phyloP scores from a whole-genome alignment of 164 flowering plant species.

The Houttuynia cordata region DNA sequence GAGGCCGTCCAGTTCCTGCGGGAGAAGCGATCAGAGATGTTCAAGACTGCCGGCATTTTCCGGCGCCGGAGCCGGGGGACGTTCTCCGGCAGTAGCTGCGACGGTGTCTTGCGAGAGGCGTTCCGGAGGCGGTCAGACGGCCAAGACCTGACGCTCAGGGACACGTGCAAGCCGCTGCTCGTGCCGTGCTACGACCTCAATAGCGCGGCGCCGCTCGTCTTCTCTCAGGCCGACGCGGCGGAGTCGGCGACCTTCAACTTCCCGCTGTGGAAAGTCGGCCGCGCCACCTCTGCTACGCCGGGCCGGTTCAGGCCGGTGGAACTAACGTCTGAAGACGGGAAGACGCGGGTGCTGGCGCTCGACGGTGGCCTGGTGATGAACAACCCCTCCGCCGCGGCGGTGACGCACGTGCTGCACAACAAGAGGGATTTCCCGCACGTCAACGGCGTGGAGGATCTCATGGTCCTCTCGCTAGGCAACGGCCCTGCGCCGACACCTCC shows the following conservation, averaged over 20 bases:
- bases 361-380: slow-evolving; percentile 98
- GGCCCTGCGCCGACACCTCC: slow-evolving; percentile 10
- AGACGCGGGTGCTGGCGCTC: slow-evolving; percentile 56
- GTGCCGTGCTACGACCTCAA: slow-evolving; percentile 43
- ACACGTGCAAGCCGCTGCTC: slow-evolving; percentile 35
- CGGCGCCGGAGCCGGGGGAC: slow-evolving; percentile 8
- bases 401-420: slow-evolving; percentile 84
- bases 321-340: slow-evolving; percentile 62
- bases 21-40: slow-evolving; percentile 13
- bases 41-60: slow-evolving; percentile 13
- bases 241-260: slow-evolving; percentile 39
- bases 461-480: slow-evolving; percentile 77
- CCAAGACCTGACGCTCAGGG: slow-evolving; percentile 27
- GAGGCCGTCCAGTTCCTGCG: slow-evolving; percentile 21
- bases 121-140: slow-evolving; percentile 14
- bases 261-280: slow-evolving; percentile 36
- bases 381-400: slow-evolving; percentile 88
- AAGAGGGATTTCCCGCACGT: slow-evolving; percentile 74
- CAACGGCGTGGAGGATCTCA: slow-evolving; percentile 70
- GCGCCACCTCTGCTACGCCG: slow-evolving; percentile 40
- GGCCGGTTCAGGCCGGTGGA: slow-evolving; percentile 46
- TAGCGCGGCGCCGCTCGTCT: slow-evolving; percentile 39
- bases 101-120: slow-evolving; percentile 18
- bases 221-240: slow-evolving; percentile 45
- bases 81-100: slow-evolving; percentile 14